Evolutionary conservation across 352 stramenopile species (phyloP), one percentile per base, ranked within the genome.

Genomic region (Phytophthora cryptogea): DNA sequence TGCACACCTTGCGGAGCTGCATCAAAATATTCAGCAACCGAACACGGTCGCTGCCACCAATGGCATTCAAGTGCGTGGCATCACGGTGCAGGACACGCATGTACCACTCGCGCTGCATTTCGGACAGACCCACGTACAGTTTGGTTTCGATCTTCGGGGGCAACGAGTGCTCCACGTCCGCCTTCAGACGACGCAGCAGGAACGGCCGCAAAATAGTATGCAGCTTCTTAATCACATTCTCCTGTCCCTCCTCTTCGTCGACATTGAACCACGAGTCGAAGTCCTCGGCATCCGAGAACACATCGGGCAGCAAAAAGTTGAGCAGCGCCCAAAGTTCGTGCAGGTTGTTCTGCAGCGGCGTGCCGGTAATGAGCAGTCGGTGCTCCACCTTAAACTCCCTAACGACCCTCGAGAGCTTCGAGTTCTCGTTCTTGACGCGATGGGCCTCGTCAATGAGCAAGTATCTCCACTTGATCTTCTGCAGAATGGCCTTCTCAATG

Each of bases 201-300:
- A 99, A 99, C 10, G 97, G 97, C 0, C 96, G 84, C 0, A 99
- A 76, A 45, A 99, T 96, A 35, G 97, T 98, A 76, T 99, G 96
- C 28, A 98, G 71, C 63, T 98, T 98, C 68, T 98, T 97, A 70
- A 99, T 98, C 1, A 98, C 94, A 63, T 98, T 98, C 64, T 99
- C 91, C 56, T 99, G 93, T 8, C 89, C 92, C 53, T 97, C 84
- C 65, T 96, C 84, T 59, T 99, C 96, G 55, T 98, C 94, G 8
- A 99, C 82, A 65, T 99, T 98, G 65, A 99, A 99, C 96, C 97
- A 99, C 56, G 97, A 89, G 72, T 99, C 97, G 54, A 99, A 99
- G 63, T 99, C 95, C 17, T 99, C 97, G 8, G 95, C 81, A 51
- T 95, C 97, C 1, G 86, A 95, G 72, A 99, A 99, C 31, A 92